Evolutionary conservation across 192 early-diverging fungal genomes (phyloP), one percentile per base, ranked within the genome.

Genomic region (Coemansia javaensis): DNA sequence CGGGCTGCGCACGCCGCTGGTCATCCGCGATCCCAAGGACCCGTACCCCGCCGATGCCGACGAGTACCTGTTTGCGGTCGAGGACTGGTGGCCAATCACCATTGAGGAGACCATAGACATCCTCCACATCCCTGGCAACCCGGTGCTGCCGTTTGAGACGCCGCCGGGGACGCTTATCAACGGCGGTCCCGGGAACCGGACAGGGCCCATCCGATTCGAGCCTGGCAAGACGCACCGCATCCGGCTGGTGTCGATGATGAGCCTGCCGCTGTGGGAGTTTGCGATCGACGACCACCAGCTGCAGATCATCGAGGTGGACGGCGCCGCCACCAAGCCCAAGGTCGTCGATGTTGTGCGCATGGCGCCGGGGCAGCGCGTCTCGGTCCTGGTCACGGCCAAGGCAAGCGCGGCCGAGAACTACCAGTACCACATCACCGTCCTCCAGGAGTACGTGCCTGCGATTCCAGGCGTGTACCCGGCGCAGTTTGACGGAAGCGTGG

Each of bases 141-240:
- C 9, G 12, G 46, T 15, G 11, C 53, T 34, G 40, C 74, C 71
- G 24, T 75, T 77, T 40, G 75, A 71, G 24, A 66, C 77, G 30
- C 77, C 79, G n/a, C 76, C 82, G 34, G 70, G 82, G 34, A 81
- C 69, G 14, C 59, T 88, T 44, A 83, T 89, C 18, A 86, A 86
- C 53, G 79, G 85, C 13, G 14, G 45, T 6, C 50, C 32, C 32
- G 65, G 44, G 5, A 47, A 47, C 11, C 43, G 67, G 12, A 57
- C 71, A 12, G 60, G 59, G 17, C 44, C 55, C 13, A 60, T 87
- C 47, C 32, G 52, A 23, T 86, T 94, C 56, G 60, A 66, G 15
- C 81, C 88, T 10, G 85, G 85, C 32, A 88, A 84, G 63, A 87
- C 80, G 12, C 90, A 90, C 63, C 83, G 87, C 51, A 67, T 94